These are phyloP conservation scores for Coelastrella sp. DNA, from an alignment of 139 green algal species.

Conservation along the genomic window DNA sequence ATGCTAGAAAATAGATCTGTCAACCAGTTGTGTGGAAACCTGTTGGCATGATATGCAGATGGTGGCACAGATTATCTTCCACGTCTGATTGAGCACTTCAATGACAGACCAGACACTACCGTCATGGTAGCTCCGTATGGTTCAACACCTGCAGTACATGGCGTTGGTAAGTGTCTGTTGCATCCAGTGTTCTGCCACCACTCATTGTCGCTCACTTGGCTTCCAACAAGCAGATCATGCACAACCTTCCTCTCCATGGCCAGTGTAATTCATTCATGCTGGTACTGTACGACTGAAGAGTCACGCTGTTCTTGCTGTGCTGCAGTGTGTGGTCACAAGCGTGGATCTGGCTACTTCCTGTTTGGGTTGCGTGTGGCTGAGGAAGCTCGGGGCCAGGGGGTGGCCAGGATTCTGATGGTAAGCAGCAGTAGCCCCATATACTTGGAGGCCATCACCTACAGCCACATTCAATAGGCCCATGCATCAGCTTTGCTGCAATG, in stretches of 20 bases:
- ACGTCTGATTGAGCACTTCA: conserved; percentile 41
- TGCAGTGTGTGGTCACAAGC: conserved; percentile 12
- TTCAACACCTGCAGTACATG: neutral
- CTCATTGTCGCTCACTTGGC: no score
- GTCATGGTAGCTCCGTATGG: no score
- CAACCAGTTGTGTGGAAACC: no score
- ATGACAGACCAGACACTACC: neutral
- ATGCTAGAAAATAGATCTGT: no score
- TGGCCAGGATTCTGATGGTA: conserved; percentile 52
- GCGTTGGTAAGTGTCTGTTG: neutral
- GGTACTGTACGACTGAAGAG: no score
- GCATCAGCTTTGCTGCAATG: no score
- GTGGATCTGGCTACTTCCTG: conserved; percentile 32
- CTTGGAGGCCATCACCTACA: no score
- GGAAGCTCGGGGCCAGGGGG: conserved; percentile 33
- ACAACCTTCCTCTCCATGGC: no score
- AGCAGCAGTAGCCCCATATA: neutral
- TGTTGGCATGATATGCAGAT: no score
- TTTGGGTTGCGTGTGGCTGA: conserved; percentile 52
- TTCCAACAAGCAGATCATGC: no score
- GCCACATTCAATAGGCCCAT: neutral
- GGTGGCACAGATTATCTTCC: conserved; percentile 46
- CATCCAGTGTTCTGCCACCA: neutral
- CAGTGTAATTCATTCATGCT: no score
- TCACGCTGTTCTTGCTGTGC: no score